A percentile compares a stretch with the other conserved stretches of the same genome.
Conservation (phyloP, 1,139 yeast genomes). For the Groenewaldozyma sp. region DNA sequence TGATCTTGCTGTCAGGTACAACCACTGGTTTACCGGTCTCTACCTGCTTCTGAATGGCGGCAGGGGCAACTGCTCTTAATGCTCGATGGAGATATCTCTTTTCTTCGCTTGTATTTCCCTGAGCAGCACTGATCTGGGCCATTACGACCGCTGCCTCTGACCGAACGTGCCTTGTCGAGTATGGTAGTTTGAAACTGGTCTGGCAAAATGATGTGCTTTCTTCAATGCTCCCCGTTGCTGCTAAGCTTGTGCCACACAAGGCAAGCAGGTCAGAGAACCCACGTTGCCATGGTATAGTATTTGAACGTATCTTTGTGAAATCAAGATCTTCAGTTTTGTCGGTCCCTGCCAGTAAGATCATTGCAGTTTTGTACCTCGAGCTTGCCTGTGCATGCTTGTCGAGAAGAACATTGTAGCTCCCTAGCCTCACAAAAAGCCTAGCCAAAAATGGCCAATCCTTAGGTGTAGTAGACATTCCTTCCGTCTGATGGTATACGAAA, state of each 20-base stretch:
- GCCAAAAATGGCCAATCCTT: background rate
- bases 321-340: background rate
- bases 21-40: background rate
- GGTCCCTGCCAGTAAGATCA: background rate
- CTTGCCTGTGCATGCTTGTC: background rate
- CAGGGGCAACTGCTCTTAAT: constrained; percentile 1
- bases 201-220: background rate
- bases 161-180: constrained; percentile 1
- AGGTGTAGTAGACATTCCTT: background rate
- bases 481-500: constrained; percentile 1
- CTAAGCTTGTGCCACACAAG: background rate
- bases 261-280: constrained; percentile 2
- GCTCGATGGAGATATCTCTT: background rate
- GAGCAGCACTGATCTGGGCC: background rate
- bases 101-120: background rate
- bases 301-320: background rate
- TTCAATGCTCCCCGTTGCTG: background rate
- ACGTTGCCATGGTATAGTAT: background rate
- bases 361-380: background rate
- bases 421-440: background rate
- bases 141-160: background rate
- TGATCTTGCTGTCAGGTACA: background rate
- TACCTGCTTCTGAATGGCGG: background rate
- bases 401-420: background rate
- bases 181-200: background rate